A percentile compares a stretch with the other conserved stretches of the same genome.
Evolutionary conservation across 1,139 yeast species (phyloP).

Genomic region (Diutina catenulata): DNA sequence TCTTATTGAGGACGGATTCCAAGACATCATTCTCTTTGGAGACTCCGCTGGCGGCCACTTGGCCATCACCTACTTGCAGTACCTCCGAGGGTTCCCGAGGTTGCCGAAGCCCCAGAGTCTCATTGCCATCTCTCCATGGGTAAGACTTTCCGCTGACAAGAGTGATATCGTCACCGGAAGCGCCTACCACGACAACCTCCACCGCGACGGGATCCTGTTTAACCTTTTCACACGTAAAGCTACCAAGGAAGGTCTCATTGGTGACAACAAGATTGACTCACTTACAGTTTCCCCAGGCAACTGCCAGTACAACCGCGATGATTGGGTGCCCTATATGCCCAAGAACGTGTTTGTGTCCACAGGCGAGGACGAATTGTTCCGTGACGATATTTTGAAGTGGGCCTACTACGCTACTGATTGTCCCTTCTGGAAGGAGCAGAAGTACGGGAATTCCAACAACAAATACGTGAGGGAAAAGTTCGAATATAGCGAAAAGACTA

Average conservation of each 20-base stretch:
- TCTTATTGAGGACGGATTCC: conserved; percentile 17
- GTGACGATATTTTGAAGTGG: conserved; percentile 32
- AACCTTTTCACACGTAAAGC: conserved; percentile 7
- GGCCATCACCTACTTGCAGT: conserved; percentile 8
- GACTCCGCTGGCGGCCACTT: conserved; percentile 12
- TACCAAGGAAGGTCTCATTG: conserved; percentile 9
- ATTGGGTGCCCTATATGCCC: not conserved
- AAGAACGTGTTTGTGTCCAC: conserved; percentile 17
- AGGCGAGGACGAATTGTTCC: conserved; percentile 34
- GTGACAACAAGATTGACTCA: conserved; percentile 10
- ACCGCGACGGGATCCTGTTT: conserved; percentile 20
- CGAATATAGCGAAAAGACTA: too few species aligned
- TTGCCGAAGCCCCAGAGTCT: conserved; percentile 16
- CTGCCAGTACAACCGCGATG: conserved; percentile 12
- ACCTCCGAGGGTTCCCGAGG: not conserved
- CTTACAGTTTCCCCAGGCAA: conserved; percentile 14
- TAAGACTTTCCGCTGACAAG: conserved; percentile 15
- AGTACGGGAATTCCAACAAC: conserved; percentile 18
- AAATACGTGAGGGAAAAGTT: too few species aligned
- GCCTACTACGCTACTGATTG: conserved; percentile 20
- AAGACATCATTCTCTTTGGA: conserved; percentile 18
- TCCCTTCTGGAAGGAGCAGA: conserved; percentile 13
- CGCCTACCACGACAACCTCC: conserved; percentile 24
- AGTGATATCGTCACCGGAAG: conserved; percentile 14
- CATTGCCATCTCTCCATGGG: conserved; percentile 32